Evolutionary conservation across 345 rosid species (phyloP).

Genomic region (Lepidium africanum): DNA sequence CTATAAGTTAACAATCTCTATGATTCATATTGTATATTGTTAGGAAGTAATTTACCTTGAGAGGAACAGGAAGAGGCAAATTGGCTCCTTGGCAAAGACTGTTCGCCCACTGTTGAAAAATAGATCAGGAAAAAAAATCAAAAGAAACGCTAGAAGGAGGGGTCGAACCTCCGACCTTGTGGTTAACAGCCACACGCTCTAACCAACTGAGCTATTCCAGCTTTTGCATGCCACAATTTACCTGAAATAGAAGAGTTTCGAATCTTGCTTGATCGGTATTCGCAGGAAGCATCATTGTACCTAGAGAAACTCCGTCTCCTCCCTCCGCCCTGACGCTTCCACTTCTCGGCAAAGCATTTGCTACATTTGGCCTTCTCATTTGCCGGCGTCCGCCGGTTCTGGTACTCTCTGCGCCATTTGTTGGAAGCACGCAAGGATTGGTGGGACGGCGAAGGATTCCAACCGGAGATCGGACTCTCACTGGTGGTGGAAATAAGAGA

Average conservation of each 20-base stretch:
- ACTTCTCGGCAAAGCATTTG: slow-evolving; percentile 8
- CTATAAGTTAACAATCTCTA: background rate
- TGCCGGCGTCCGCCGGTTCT: slow-evolving; percentile 6
- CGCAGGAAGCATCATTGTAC: slow-evolving; percentile 70
- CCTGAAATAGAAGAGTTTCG: slow-evolving; percentile 70
- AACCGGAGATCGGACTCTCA: slow-evolving; percentile 3
- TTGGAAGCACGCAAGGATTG: background rate
- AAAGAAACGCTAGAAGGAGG: slow-evolving; percentile 41
- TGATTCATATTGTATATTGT: background rate
- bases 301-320: slow-evolving; percentile 69
- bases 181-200: slow-evolving; percentile 84
- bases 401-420: background rate
- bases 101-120: slow-evolving; percentile 74
- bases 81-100: slow-evolving; percentile 93
- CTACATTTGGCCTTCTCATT: slow-evolving; percentile 18
- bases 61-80: slow-evolving; percentile 74
- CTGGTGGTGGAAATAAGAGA: background rate
- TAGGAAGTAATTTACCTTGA: slow-evolving; percentile 39
- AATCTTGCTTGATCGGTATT: slow-evolving; percentile 58
- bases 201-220: slow-evolving; percentile 84
- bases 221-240: slow-evolving; percentile 4
- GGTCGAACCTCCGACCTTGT: slow-evolving; percentile 80
- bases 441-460: background rate
- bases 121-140: background rate
- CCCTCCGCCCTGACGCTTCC: slow-evolving; percentile 20